A percentile compares a stretch with the other conserved stretches of the same genome.
Conservation (phyloP, 169 alveolate species). For the Amoebophrya sp. region DNA sequence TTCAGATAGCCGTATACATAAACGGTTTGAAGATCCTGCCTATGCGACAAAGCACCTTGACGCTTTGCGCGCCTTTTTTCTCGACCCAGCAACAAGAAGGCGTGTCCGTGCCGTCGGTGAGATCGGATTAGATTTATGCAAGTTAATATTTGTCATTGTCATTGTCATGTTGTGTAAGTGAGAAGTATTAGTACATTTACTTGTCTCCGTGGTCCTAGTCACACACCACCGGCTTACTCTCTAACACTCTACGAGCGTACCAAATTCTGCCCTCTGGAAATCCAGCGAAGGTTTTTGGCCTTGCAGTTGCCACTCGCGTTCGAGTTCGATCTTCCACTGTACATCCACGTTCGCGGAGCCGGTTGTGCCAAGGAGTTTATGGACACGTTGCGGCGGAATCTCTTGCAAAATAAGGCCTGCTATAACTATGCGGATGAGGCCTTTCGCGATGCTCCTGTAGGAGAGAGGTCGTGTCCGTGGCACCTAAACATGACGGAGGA, state of each 20-base stretch:
- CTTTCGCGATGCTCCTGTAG: too few relatives aligned
- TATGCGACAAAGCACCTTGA: neutral
- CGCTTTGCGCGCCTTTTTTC: neutral
- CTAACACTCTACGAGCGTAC: conserved; percentile 15
- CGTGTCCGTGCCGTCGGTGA: neutral
- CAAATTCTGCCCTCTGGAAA: neutral
- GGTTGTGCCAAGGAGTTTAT: neutral
- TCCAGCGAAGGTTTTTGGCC: neutral
- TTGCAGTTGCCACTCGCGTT: neutral
- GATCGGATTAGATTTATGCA: neutral
- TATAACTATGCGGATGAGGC: too few relatives aligned
- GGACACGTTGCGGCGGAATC: neutral
- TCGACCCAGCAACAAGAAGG: neutral
- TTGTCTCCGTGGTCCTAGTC: too few relatives aligned
- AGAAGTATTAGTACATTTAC: too few relatives aligned
- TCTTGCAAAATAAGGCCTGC: too few relatives aligned
- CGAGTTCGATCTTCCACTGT: neutral
- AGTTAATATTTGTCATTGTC: too few relatives aligned
- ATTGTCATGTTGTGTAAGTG: too few relatives aligned
- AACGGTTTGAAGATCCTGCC: neutral
- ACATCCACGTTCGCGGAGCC: neutral
- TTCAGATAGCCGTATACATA: neutral
- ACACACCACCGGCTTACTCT: too few relatives aligned
- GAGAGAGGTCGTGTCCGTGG: too few relatives aligned
- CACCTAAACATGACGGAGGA: neutral